phyloP scores from a whole-genome alignment of 2,329 filamentous ascomycete species.

The Microsporum ferrugineum region DNA sequence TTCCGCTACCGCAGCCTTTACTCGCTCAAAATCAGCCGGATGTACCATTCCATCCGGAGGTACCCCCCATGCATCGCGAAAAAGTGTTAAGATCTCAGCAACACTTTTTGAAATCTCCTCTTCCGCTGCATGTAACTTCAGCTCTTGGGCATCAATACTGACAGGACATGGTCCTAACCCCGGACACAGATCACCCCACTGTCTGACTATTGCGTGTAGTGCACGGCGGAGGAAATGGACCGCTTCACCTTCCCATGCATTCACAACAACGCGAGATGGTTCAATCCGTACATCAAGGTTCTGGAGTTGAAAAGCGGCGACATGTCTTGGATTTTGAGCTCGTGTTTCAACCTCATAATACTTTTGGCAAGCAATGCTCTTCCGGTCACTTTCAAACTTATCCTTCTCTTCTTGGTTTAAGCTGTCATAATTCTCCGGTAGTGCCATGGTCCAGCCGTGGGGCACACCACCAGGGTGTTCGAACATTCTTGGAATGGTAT shows the following conservation, averaged over 20 bases:
- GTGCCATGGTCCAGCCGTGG: not conserved
- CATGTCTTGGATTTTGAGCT: slow-evolving; percentile 16
- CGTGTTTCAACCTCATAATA: slow-evolving; percentile 22
- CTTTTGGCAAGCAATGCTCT: slow-evolving; percentile 24
- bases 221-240: slow-evolving; percentile 24
- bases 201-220: slow-evolving; percentile 7
- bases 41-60: not conserved
- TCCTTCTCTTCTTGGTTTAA: slow-evolving; percentile 19
- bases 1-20: not conserved
- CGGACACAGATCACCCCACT: slow-evolving; percentile 17
- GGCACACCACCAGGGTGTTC: not conserved
- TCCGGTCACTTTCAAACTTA: slow-evolving; percentile 18
- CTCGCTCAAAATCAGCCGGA: not conserved
- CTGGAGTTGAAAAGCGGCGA: slow-evolving; percentile 21
- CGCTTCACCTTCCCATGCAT: slow-evolving; percentile 24
- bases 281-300: slow-evolving; percentile 20
- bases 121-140: slow-evolving; percentile 20
- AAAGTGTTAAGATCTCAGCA: slow-evolving; percentile 15
- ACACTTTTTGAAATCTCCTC: slow-evolving; percentile 24
- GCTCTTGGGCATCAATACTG: slow-evolving; percentile 16
- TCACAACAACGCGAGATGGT: slow-evolving; percentile 23
- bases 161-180: slow-evolving; percentile 17
- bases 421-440: slow-evolving; percentile 21
- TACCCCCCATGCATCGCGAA: not conserved
- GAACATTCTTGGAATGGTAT: slow-evolving; percentile 14